These are phyloP conservation scores for Emergomyces orientalis DNA, from an alignment of 2,329 filamentous ascomycete species.

Conservation along the genomic window DNA sequence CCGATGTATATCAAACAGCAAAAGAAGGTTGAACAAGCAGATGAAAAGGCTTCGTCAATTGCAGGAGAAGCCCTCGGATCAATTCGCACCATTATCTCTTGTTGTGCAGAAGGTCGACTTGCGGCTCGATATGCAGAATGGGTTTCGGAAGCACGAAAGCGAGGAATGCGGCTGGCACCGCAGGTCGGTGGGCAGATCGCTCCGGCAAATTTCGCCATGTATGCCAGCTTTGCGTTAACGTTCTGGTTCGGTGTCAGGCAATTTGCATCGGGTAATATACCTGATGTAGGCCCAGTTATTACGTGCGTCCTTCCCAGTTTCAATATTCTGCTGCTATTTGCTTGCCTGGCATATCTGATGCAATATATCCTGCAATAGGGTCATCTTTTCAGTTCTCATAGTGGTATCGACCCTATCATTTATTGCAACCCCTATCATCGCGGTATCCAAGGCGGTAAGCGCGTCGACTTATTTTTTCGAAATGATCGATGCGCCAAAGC, in stretches of 20 bases:
- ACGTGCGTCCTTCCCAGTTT: slow-evolving; percentile 20
- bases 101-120: slow-evolving; percentile 34
- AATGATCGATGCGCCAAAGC: slow-evolving; percentile 24
- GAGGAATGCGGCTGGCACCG: slow-evolving; percentile 23
- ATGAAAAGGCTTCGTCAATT: slow-evolving; percentile 30
- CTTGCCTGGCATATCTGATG: not conserved
- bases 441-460: slow-evolving; percentile 28
- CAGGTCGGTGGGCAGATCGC: slow-evolving; percentile 27
- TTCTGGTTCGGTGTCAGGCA: slow-evolving; percentile 33
- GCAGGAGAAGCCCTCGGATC: slow-evolving; percentile 36
- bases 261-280: slow-evolving; percentile 27
- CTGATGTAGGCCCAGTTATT: slow-evolving; percentile 29
- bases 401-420: slow-evolving; percentile 13
- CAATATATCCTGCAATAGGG: slow-evolving; percentile 15
- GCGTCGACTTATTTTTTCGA: slow-evolving; percentile 27
- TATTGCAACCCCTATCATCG: slow-evolving; percentile 24
- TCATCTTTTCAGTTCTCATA: slow-evolving; percentile 28
- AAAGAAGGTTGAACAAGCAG: slow-evolving; percentile 30
- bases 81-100: slow-evolving; percentile 38
- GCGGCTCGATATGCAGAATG: slow-evolving; percentile 29
- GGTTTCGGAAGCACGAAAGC: slow-evolving; percentile 30
- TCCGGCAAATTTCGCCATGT: slow-evolving; percentile 30
- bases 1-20: slow-evolving; percentile 28
- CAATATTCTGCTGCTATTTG: not conserved
- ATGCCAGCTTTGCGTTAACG: slow-evolving; percentile 28